Percentiles rank a stretch among this genome's conserved stretches.
phyloP scores from a whole-genome alignment of 352 stramenopile genomes.

The Globisporangium middletonii region DNA sequence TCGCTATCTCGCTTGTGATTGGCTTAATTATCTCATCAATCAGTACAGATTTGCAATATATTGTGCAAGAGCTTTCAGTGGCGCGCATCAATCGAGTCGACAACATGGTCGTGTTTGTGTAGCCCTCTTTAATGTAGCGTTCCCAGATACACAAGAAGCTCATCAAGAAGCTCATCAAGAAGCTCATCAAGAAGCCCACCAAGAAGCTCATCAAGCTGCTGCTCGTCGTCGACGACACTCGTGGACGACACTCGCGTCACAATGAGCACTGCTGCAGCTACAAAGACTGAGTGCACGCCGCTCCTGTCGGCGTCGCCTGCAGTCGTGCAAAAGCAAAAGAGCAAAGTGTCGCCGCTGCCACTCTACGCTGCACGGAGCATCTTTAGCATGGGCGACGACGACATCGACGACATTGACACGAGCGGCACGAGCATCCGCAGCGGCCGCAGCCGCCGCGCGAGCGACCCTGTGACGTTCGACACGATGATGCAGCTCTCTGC shows the following conservation, averaged over 20 bases:
- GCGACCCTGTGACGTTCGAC: slow-evolving; percentile 39
- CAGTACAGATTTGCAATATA: too few relatives aligned
- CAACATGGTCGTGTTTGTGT: too few relatives aligned
- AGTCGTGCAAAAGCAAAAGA: neutral
- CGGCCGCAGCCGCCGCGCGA: slow-evolving; percentile 4
- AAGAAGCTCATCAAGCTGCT: neutral
- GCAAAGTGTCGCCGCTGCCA: slow-evolving; percentile 9
- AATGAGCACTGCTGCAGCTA: neutral
- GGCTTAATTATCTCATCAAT: neutral
- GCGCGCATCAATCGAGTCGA: neutral
- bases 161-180: neutral
- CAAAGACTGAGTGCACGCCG: slow-evolving; percentile 10
- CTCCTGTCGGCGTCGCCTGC: slow-evolving; percentile 11
- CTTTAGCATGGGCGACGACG: slow-evolving; percentile 12
- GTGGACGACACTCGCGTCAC: neutral
- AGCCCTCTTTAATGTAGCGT: neutral
- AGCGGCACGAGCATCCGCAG: slow-evolving; percentile 24
- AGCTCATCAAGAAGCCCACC: neutral
- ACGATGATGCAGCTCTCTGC: slow-evolving; percentile 56
- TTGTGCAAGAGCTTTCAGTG: too few relatives aligned
- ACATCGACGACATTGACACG: slow-evolving; percentile 22
- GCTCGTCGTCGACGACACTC: neutral
- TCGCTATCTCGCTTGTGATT: neutral
- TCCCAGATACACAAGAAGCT: too few relatives aligned
- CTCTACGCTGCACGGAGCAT: neutral